These are phyloP conservation scores for Pugionium dolabratum DNA, from an alignment of 345 rosid species.

Conservation along the genomic window DNA sequence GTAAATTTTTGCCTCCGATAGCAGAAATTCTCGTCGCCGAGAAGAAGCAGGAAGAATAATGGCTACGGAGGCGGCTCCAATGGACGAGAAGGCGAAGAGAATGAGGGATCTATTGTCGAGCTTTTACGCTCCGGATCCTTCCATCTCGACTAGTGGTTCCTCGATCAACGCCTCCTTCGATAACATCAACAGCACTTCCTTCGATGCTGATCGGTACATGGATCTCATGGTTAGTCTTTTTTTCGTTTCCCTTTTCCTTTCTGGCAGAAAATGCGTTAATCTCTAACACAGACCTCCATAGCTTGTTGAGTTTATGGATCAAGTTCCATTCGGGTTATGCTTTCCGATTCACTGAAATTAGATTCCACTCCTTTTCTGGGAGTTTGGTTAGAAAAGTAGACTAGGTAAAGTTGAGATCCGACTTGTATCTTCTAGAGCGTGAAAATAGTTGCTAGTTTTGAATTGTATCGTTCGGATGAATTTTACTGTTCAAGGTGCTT, in stretches of 20 bases:
- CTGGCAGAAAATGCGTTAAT: not conserved
- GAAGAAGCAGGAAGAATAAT: conserved; percentile 37
- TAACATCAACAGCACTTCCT: conserved; percentile 72
- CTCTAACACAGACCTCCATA: not conserved
- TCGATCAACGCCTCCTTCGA: conserved; percentile 62
- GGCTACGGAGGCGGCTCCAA: conserved; percentile 64
- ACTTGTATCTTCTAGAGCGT: conserved; percentile 12
- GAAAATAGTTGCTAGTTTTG: conserved; percentile 6
- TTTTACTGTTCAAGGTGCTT: conserved; percentile 8
- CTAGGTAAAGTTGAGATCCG: conserved; percentile 14
- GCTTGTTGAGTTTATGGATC: conserved; percentile 14
- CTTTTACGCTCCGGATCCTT: conserved; percentile 94
- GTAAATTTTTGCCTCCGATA: not conserved
- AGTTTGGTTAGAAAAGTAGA: conserved; percentile 3
- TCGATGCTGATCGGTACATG: conserved; percentile 94
- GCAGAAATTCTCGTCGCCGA: conserved; percentile 5
- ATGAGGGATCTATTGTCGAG: conserved; percentile 98
- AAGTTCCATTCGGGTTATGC: not conserved
- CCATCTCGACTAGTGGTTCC: conserved; percentile 47
- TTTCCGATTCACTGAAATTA: conserved; percentile 6
- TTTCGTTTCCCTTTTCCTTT: not conserved
- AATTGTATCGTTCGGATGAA: conserved; percentile 11
- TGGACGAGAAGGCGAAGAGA: conserved; percentile 99
- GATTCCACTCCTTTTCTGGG: no score
- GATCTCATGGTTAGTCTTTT: conserved; percentile 65